phyloP scores from a whole-genome alignment of 1,284 basidiomycete species.

The Heterobasidion parviporum region DNA sequence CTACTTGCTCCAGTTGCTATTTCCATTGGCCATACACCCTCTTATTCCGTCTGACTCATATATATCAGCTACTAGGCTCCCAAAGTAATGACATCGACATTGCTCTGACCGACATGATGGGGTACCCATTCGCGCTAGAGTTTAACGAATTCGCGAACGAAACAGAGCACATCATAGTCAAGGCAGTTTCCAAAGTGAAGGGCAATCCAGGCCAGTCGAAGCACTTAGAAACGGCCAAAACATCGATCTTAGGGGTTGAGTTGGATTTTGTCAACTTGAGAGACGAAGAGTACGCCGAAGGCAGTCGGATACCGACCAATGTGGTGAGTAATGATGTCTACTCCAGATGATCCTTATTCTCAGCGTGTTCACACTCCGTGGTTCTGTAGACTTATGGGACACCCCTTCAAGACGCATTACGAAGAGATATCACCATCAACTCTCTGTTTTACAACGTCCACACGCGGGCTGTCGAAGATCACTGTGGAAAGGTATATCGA shows the following conservation, averaged over 20 bases:
- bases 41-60: constrained; percentile 6
- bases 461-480: constrained; percentile 83
- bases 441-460: constrained; percentile 96
- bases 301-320: constrained; percentile 84
- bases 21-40: background rate
- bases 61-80: constrained; percentile 66
- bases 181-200: constrained; percentile 74
- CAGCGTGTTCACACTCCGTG: background rate
- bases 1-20: background rate
- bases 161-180: constrained; percentile 46
- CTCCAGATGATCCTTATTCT: background rate
- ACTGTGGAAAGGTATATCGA: constrained; percentile 63
- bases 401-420: constrained; percentile 83
- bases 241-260: constrained; percentile 75
- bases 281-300: constrained; percentile 84
- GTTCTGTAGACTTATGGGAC: constrained; percentile 80
- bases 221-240: constrained; percentile 95
- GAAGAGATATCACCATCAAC: constrained; percentile 95
- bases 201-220: constrained; percentile 98
- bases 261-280: constrained; percentile 95
- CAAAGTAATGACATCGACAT: constrained; percentile 93
- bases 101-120: constrained; percentile 86
- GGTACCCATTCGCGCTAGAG: constrained; percentile 80
- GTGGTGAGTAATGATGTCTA: constrained; percentile 46
- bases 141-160: constrained; percentile 65